Evolutionary conservation across 331 rosid species (phyloP).

Genomic region (Stylosanthes scabra): DNA sequence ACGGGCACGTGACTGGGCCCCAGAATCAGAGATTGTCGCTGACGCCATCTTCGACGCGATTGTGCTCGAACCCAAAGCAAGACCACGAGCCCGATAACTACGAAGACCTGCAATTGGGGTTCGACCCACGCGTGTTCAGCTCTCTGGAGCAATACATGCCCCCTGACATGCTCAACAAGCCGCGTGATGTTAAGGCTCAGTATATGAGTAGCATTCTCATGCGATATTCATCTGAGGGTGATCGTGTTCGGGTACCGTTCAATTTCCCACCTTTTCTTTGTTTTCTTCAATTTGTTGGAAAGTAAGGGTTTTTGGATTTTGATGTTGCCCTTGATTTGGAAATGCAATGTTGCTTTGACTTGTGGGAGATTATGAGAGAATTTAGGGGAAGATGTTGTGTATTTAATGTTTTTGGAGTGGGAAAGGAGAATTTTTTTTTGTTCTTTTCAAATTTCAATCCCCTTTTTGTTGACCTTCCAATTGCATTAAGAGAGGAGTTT

Average conservation of each 20-base stretch:
- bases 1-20: neutral
- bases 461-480: too few species aligned
- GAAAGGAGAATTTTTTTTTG: constrained; percentile 2
- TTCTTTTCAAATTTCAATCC: neutral
- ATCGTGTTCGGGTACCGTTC: constrained; percentile 70
- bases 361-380: neutral
- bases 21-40: neutral
- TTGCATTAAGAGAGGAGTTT: too few species aligned
- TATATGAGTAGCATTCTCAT: constrained; percentile 75
- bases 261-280: constrained; percentile 1
- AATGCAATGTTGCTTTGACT: constrained; percentile 4
- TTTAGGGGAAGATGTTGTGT: constrained; percentile 6
- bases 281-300: neutral
- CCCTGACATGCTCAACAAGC: constrained; percentile 52
- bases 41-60: constrained; percentile 42
- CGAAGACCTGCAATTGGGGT: constrained; percentile 75
- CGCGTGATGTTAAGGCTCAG: constrained; percentile 75
- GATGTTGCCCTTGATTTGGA: constrained; percentile 18
- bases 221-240: constrained; percentile 74
- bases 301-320: constrained; percentile 21
- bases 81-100: constrained; percentile 85
- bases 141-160: constrained; percentile 89
- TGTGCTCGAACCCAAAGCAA: constrained; percentile 58
- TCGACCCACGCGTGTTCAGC: constrained; percentile 75
- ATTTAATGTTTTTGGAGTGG: constrained; percentile 9